Percentiles rank a stretch among this genome's conserved stretches.
Evolutionary conservation across 1,139 yeast species (phyloP).

Genomic region (Debaryomyces robertsiae): DNA sequence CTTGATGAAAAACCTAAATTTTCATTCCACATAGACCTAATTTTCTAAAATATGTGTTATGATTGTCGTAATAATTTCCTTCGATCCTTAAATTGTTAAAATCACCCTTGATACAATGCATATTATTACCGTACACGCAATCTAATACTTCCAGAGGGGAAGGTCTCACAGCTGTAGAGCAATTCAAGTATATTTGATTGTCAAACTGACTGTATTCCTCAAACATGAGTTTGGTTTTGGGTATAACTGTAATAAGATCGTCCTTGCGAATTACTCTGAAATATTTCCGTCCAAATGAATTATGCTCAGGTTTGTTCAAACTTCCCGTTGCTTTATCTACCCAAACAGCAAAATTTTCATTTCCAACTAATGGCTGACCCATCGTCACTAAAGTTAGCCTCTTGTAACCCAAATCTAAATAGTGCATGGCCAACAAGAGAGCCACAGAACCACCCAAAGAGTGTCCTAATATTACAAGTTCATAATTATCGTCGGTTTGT

Average conservation of each 20-base stretch:
- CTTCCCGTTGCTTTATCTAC: slow-evolving; percentile 40
- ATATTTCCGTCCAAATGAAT: slow-evolving; percentile 30
- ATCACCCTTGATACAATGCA: slow-evolving; percentile 39
- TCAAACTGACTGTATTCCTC: slow-evolving; percentile 41
- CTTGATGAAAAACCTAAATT: slow-evolving; percentile 8
- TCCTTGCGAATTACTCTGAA: slow-evolving; percentile 48
- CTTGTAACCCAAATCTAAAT: slow-evolving; percentile 37
- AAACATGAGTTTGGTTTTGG: slow-evolving; percentile 29
- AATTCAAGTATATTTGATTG: slow-evolving; percentile 50
- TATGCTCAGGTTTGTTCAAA: slow-evolving; percentile 20
- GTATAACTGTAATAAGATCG: slow-evolving; percentile 50
- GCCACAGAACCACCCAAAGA: slow-evolving; percentile 57
- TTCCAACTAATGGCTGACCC: slow-evolving; percentile 58
- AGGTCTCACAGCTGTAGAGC: slow-evolving; percentile 34
- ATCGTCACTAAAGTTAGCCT: slow-evolving; percentile 43
- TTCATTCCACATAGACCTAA: slow-evolving; percentile 50
- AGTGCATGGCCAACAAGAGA: slow-evolving; percentile 40
- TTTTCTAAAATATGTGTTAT: slow-evolving; percentile 49
- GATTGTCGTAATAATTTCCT: slow-evolving; percentile 37
- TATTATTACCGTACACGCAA: slow-evolving; percentile 34
- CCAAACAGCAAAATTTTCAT: slow-evolving; percentile 41
- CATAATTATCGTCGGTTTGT: slow-evolving; percentile 27
- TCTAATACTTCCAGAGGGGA: slow-evolving; percentile 33
- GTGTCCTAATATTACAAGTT: slow-evolving; percentile 49
- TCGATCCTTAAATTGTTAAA: slow-evolving; percentile 26